phyloP scores from a whole-genome alignment of 805 yeast species.

The Saturnispora dispora region DNA sequence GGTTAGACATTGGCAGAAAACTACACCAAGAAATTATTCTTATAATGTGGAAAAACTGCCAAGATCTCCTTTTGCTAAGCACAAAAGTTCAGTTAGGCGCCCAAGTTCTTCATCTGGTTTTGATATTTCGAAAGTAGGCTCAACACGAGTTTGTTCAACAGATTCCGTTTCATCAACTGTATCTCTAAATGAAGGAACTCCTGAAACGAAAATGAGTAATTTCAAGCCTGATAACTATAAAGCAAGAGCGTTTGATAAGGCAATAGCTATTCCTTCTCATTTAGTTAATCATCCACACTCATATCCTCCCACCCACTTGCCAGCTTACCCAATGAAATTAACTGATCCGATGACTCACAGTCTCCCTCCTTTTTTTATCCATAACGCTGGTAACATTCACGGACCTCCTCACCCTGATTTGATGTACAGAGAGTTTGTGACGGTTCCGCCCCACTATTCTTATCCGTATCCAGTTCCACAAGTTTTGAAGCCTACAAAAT shows the following conservation, averaged over 20 bases:
- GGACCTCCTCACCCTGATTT: not conserved
- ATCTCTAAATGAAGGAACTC: not conserved
- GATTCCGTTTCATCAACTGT: not conserved
- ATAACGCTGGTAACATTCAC: not conserved
- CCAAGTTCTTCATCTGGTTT: not conserved
- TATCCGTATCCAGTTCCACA: conserved; percentile 1
- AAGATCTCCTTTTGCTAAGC: not conserved
- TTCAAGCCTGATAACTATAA: not conserved
- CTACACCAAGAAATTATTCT: not conserved
- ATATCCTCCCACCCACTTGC: not conserved
- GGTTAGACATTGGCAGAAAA: not conserved
- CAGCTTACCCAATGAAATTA: not conserved
- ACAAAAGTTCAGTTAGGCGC: not conserved
- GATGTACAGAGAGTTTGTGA: not conserved
- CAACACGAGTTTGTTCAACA: not conserved
- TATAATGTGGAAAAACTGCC: not conserved
- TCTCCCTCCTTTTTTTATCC: not conserved
- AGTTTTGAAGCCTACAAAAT: not conserved
- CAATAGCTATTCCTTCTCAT: not conserved
- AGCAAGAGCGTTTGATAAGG: not conserved
- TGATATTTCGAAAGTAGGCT: not conserved
- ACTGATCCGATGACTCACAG: not conserved
- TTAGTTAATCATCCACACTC: not conserved
- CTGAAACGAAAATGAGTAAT: not conserved
- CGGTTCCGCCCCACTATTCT: conserved; percentile 4